Evolutionary conservation across 225 moss, liverwort and hornwort genomes (phyloP).

Genomic region (Neckera pumila): DNA sequence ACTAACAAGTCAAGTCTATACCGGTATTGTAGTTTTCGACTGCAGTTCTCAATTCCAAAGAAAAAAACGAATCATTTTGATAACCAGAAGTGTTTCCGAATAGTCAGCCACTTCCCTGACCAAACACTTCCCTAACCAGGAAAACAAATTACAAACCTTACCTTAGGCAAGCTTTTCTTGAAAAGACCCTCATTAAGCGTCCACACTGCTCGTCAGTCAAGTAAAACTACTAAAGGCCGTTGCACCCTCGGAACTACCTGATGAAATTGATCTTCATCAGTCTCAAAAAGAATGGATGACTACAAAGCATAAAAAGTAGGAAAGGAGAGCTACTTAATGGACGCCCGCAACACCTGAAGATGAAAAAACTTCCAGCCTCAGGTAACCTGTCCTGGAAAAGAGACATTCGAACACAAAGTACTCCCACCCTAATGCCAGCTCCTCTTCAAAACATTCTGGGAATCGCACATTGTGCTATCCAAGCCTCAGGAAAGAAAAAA

Average conservation of each 20-base stretch:
- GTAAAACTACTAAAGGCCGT: not conserved
- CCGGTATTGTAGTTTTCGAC: not conserved
- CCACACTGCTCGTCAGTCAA: not conserved
- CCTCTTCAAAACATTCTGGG: not conserved
- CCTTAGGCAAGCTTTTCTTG: not conserved
- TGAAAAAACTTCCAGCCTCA: not conserved
- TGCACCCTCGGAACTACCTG: not conserved
- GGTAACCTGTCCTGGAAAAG: not conserved
- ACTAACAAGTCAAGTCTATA: not conserved
- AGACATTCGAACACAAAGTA: not conserved
- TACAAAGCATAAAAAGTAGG: not conserved
- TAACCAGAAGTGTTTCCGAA: not conserved
- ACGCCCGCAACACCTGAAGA: not conserved
- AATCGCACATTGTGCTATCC: not conserved
- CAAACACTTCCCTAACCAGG: not conserved
- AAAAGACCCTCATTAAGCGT: not conserved
- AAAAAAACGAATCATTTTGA: not conserved
- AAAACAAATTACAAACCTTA: not conserved
- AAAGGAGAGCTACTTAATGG: not conserved
- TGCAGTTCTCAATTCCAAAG: not conserved
- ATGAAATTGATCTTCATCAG: not conserved
- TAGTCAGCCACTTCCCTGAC: not conserved
- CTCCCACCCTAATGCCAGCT: not conserved
- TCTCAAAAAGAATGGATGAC: not conserved
- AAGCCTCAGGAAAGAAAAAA: not conserved